Conservation (phyloP, 805 yeast species). For the Saccharomycopsis synnaedendra region DNA sequence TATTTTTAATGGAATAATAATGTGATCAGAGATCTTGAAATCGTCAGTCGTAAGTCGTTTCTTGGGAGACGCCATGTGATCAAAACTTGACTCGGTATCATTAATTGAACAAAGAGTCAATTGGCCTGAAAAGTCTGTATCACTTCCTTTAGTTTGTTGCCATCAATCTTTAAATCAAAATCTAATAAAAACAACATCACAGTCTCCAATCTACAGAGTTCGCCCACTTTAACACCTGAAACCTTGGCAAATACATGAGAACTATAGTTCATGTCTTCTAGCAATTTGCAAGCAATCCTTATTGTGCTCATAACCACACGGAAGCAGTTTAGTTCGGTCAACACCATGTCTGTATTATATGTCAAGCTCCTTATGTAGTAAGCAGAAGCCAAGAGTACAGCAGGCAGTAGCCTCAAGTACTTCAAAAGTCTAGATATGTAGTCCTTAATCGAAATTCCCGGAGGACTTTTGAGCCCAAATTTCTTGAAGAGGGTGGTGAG, state of each 20-base stretch:
- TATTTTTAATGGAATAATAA: too few species aligned
- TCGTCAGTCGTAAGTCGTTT: too few species aligned
- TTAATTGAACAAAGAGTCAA: too few species aligned
- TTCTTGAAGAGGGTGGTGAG: conserved; percentile 14
- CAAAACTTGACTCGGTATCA: too few species aligned
- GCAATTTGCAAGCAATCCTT: conserved; percentile 34
- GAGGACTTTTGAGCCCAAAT: conserved; percentile 19
- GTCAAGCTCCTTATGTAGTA: conserved; percentile 20
- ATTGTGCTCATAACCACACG: conserved; percentile 33
- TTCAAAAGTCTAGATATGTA: conserved; percentile 22
- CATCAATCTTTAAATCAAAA: conserved; percentile 36
- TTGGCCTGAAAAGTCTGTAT: too few species aligned
- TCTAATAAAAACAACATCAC: conserved; percentile 37
- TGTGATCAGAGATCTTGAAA: too few species aligned
- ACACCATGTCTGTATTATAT: conserved; percentile 20
- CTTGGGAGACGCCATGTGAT: too few species aligned
- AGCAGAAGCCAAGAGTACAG: conserved; percentile 21
- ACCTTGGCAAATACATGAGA: conserved; percentile 35
- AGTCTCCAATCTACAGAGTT: conserved; percentile 37
- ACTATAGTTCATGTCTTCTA: conserved; percentile 35
- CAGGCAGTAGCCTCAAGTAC: conserved; percentile 21
- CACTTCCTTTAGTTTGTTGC: too few species aligned
- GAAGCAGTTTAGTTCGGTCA: conserved; percentile 31
- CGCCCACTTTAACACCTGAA: conserved; percentile 32
- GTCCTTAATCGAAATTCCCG: conserved; percentile 19